These are phyloP conservation scores for Nothomitra cinnamomea DNA, from an alignment of 2,329 filamentous ascomycete species.

Conservation along the genomic window DNA sequence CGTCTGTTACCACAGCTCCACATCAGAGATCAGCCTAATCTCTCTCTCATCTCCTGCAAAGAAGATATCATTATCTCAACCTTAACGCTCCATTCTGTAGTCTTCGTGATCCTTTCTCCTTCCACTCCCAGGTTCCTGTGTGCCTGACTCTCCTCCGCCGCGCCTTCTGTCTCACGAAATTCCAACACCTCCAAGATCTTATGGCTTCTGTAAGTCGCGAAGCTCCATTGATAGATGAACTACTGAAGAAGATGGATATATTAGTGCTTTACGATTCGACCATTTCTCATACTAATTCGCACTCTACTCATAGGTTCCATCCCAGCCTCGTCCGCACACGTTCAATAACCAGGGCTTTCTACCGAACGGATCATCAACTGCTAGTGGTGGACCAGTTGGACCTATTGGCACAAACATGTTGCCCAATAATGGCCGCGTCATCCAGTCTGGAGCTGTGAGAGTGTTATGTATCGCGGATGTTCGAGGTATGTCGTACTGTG, in stretches of 20 bases:
- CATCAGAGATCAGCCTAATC: not conserved
- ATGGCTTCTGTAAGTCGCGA: slow-evolving; percentile 7
- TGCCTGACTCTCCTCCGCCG: not conserved
- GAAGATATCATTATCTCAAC: not conserved
- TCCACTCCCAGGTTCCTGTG: not conserved
- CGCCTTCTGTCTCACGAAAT: slow-evolving; percentile 1
- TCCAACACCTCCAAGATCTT: not conserved
- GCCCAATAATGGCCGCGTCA: slow-evolving; percentile 48
- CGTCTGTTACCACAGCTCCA: not conserved
- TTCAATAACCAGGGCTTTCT: slow-evolving; percentile 7
- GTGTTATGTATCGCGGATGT: slow-evolving; percentile 57
- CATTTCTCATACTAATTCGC: not conserved
- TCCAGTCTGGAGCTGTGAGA: slow-evolving; percentile 38
- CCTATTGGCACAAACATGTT: slow-evolving; percentile 16
- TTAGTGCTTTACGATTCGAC: not conserved
- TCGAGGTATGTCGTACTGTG: slow-evolving; percentile 33
- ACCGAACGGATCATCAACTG: slow-evolving; percentile 5
- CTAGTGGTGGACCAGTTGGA: not conserved
- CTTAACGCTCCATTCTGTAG: not conserved
- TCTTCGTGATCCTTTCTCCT: not conserved
- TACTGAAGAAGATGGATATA: not conserved
- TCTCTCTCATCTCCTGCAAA: not conserved
- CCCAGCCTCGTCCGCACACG: slow-evolving; percentile 5
- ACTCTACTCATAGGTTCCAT: not conserved
- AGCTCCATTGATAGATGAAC: not conserved